Conservation (phyloP, 805 yeast genomes). For the Candida endomychidarum region DNA sequence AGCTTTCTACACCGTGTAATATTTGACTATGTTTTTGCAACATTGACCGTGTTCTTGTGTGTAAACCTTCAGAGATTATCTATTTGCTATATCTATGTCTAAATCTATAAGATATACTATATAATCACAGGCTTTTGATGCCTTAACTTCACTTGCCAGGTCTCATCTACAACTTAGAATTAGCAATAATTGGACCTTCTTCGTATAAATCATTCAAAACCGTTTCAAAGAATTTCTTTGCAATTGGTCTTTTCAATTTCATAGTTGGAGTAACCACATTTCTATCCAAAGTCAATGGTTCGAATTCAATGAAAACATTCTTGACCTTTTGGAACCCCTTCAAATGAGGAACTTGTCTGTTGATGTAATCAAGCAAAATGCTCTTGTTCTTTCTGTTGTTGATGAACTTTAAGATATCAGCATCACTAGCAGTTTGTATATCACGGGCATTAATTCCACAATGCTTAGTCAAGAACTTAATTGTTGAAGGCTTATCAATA, state of each 20-base stretch:
- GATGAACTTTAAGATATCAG: slow-evolving; percentile 22
- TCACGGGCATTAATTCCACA: slow-evolving; percentile 11
- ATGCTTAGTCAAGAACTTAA: slow-evolving; percentile 17
- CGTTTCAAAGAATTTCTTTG: slow-evolving; percentile 27
- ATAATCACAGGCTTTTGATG: too few relatives aligned
- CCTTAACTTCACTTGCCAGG: too few relatives aligned
- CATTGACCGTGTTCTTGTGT: too few relatives aligned
- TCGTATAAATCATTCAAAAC: slow-evolving; percentile 32
- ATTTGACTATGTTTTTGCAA: too few relatives aligned
- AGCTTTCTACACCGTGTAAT: too few relatives aligned
- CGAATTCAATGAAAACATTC: slow-evolving; percentile 35
- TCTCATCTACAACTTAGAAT: slow-evolving; percentile 8
- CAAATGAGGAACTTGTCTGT: slow-evolving; percentile 25
- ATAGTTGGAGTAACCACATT: slow-evolving; percentile 44
- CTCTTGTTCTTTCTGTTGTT: slow-evolving; percentile 23
- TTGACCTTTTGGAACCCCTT: slow-evolving; percentile 41
- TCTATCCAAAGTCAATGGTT: slow-evolving; percentile 39
- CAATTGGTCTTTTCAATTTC: slow-evolving; percentile 43
- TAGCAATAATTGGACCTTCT: slow-evolving; percentile 29
- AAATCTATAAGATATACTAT: too few relatives aligned
- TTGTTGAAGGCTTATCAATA: slow-evolving; percentile 22
- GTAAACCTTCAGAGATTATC: too few relatives aligned
- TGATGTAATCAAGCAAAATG: slow-evolving; percentile 23
- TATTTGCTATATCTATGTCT: too few relatives aligned
- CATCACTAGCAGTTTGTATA: slow-evolving; percentile 8